phyloP scores from a whole-genome alignment of 2,329 filamentous ascomycete species.

The Neonectria sp. region DNA sequence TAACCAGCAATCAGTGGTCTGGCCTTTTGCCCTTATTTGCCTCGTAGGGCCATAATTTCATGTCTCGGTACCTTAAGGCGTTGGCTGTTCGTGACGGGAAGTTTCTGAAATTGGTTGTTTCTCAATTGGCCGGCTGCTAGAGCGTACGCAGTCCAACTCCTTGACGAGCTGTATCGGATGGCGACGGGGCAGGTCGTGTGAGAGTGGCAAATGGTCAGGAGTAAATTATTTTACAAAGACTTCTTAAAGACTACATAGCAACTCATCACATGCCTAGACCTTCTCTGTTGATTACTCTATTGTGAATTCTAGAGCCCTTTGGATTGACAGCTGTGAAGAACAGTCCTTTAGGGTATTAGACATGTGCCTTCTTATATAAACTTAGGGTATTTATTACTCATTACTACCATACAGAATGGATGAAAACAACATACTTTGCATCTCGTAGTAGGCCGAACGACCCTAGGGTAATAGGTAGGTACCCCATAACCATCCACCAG shows the following conservation, averaged over 20 bases:
- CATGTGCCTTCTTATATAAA: not conserved
- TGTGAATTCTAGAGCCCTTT: no score
- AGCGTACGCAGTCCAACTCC: not conserved
- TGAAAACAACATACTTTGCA: not conserved
- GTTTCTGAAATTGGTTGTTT: not conserved
- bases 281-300: no score
- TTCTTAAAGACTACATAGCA: no score
- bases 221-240: no score
- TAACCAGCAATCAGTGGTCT: not conserved
- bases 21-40: not conserved
- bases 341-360: not conserved
- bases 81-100: not conserved
- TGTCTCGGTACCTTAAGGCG: no score
- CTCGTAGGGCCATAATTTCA: not conserved
- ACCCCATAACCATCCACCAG: not conserved
- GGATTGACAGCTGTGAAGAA: not conserved
- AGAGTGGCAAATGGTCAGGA: no score
- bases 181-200: no score
- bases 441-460: not conserved
- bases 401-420: accelerated
- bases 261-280: no score
- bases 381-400: not conserved
- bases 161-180: not conserved
- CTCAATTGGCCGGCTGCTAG: not conserved
- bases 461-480: not conserved